phyloP scores from a whole-genome alignment of 768 basidiomycete genomes.

The Thelephora aurantiotincta region DNA sequence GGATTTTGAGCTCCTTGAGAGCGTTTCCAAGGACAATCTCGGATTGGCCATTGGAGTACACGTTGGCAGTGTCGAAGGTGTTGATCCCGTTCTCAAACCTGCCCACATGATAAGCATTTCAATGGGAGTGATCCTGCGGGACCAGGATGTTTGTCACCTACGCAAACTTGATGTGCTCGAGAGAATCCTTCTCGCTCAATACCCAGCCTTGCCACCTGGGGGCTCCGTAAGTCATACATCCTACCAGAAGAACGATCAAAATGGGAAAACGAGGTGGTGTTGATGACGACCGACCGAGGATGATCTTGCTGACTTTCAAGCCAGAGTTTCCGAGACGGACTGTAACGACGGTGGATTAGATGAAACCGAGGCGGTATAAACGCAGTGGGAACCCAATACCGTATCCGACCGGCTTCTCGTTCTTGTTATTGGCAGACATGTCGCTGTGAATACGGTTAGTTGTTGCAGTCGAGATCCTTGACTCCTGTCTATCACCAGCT shows the following conservation, averaged over 20 bases:
- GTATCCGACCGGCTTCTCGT: no score
- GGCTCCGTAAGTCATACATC: constrained; percentile 15
- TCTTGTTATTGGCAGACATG: no score
- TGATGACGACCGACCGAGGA: constrained; percentile 10
- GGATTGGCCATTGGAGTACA: constrained; percentile 25
- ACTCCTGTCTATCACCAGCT: no score
- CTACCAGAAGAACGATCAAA: not conserved
- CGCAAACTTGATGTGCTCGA: constrained; percentile 25
- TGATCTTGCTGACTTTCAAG: constrained; percentile 24
- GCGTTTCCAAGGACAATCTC: constrained; percentile 32
- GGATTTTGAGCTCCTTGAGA: constrained; percentile 26
- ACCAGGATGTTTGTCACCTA: constrained; percentile 9
- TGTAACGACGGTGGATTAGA: constrained; percentile 3
- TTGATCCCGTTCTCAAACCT: constrained; percentile 25
- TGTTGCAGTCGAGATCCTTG: no score
- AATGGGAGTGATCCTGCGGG: not conserved
- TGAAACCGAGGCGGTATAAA: no score
- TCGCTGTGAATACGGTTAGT: no score
- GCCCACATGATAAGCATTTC: not conserved
- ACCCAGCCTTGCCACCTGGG: constrained; percentile 23
- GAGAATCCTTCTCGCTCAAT: constrained; percentile 18
- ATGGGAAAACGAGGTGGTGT: not conserved
- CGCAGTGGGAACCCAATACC: no score
- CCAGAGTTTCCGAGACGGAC: constrained; percentile 30
- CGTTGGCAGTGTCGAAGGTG: constrained; percentile 22